Evolutionary conservation across 2,329 filamentous ascomycete species (phyloP).

Genomic region (Geosmithia putterillii): DNA sequence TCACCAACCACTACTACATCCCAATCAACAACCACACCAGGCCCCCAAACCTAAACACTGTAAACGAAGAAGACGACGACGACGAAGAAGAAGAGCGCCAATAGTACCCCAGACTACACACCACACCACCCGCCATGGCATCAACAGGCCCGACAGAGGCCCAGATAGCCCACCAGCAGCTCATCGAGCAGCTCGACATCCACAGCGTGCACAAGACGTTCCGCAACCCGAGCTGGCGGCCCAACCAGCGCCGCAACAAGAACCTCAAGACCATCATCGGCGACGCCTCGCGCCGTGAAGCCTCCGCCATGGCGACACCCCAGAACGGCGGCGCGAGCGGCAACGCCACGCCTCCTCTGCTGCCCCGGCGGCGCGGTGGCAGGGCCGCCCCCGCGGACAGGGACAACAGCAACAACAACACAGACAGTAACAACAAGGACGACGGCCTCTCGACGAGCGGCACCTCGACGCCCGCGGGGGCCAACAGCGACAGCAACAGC

Average conservation of each 20-base stretch:
- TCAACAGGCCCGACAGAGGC: slow-evolving; percentile 45
- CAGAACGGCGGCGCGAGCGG: slow-evolving; percentile 70
- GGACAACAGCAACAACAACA: no score
- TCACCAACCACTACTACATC: not conserved
- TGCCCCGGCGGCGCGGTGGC: not conserved
- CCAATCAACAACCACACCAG: no score
- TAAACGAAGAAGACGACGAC: not conserved
- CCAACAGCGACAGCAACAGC: slow-evolving; percentile 17
- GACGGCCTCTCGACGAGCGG: slow-evolving; percentile 45
- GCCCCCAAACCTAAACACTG: not conserved
- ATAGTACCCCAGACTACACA: not conserved
- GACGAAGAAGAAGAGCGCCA: not conserved
- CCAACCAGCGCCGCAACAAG: slow-evolving; percentile 93
- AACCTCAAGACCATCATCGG: slow-evolving; percentile 94
- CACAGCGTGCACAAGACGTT: slow-evolving; percentile 78
- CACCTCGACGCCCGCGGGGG: slow-evolving; percentile 41
- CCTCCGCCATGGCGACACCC: slow-evolving; percentile 70
- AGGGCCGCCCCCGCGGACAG: not conserved
- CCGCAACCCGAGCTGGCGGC: slow-evolving; percentile 82
- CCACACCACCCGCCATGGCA: not conserved
- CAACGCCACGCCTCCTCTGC: slow-evolving; percentile 48
- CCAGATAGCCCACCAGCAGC: slow-evolving; percentile 68
- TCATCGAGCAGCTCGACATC: slow-evolving; percentile 88
- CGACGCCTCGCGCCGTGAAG: slow-evolving; percentile 78
- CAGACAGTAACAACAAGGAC: slow-evolving; percentile 11